Evolutionary conservation across 208 protist genomes (phyloP), one percentile per base, ranked within the genome.

Genomic region (Leptomonas pyrrhocoris): DNA sequence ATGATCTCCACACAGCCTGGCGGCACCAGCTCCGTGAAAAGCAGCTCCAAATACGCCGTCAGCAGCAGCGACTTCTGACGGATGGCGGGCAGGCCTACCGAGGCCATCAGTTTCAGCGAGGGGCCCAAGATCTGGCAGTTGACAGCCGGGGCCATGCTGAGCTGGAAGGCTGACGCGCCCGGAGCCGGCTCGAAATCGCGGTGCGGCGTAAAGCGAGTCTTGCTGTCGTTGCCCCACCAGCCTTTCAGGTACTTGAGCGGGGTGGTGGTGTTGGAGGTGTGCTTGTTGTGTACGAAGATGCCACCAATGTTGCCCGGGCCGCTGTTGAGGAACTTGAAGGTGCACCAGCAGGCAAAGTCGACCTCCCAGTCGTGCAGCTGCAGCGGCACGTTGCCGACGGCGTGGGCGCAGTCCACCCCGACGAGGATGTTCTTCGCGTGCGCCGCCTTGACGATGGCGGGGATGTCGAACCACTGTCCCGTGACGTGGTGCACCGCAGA

Each of bases 251-350:
- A 71, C 40, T 67, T 73, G n/a, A 85, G 54, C 27, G 77, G 66
- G 11, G 53, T 69, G 19, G 60, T 55, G 54, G 61, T 80, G 34
- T 38, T 38, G 19, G 71, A 57, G 15, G 88, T 88, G 80, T 98
- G 86, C 49, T 74, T 87, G 43, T 73, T 86, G 81, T 99, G 95
- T 1, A 99, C 89, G 65, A 98, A 99, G 19, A 84, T 68, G 43
- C 88, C 91, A n/a, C 73, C 92, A 31, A 98, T 86, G 68, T 83
- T 90, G 58, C 92, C 92, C 11, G 96, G 94, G 5, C 97, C 97
- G 40, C 83, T 82, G 83, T 98, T 98, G n/a, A 98, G 77, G 82
- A 98, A 99, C 66, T 97, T 98, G 88, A 98, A 98, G n/a, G 89
- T 93, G 78, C 95, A 98, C 96, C 96, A 99, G 77, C 79, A 94